phyloP scores from a whole-genome alignment of 352 stramenopile genomes.

The Pythium pyrilobum region DNA sequence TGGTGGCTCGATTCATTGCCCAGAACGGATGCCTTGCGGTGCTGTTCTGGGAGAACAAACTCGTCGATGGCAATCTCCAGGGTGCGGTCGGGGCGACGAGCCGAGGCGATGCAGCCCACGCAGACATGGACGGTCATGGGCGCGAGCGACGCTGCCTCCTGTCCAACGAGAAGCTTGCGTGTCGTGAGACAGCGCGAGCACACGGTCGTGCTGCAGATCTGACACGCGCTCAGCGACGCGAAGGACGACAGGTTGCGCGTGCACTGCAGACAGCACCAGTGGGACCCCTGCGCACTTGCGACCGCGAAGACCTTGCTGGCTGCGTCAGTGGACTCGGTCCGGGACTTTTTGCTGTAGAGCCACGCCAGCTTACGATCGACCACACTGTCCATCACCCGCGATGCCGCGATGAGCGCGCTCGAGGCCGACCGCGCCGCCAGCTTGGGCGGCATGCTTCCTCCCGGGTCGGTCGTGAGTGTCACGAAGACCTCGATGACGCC shows the following conservation, averaged over 20 bases:
- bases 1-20: too few species aligned
- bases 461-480: conserved; percentile 4
- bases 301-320: not conserved
- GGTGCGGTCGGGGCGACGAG: not conserved
- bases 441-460: conserved; percentile 3
- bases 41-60: not conserved
- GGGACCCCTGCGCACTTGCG: not conserved
- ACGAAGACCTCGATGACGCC: conserved; percentile 33
- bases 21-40: too few species aligned
- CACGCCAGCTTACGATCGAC: conserved; percentile 10
- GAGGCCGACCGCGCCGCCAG: conserved; percentile 1
- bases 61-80: not conserved
- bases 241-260: not conserved
- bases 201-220: not conserved
- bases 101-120: not conserved
- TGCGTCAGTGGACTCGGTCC: not conserved
- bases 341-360: not conserved
- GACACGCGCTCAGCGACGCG: not conserved
- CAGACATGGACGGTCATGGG: not conserved
- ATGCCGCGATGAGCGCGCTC: not conserved
- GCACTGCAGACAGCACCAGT: conserved; percentile 4
- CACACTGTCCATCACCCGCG: not conserved
- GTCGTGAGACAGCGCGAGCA: not conserved
- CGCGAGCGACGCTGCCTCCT: not conserved
- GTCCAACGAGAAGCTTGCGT: not conserved